Evolutionary conservation across 192 early-diverging fungal species (phyloP).

Genomic region (Mycoemilia scoparia): DNA sequence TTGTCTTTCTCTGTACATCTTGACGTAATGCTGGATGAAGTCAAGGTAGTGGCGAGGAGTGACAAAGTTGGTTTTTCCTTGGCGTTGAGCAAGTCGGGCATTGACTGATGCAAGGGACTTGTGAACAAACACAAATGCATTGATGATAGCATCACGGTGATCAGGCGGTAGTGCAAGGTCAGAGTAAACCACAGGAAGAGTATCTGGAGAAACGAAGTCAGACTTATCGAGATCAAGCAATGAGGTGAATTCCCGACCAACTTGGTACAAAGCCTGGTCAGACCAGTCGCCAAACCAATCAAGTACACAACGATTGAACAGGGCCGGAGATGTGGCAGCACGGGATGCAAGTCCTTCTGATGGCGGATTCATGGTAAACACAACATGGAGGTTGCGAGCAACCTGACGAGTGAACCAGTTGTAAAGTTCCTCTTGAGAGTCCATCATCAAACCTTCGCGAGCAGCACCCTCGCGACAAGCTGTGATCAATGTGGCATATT

Average conservation of each 20-base stretch:
- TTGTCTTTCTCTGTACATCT: slow-evolving; percentile 78
- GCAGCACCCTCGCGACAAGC: slow-evolving; percentile 86
- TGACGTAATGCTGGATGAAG: slow-evolving; percentile 85
- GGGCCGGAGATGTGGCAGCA: slow-evolving; percentile 92
- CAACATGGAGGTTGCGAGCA: slow-evolving; percentile 90
- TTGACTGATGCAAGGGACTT: slow-evolving; percentile 78
- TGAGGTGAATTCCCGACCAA: slow-evolving; percentile 88
- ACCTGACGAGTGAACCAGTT: slow-evolving; percentile 97
- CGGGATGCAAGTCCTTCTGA: slow-evolving; percentile 75
- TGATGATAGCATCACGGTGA: slow-evolving; percentile 71
- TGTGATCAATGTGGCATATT: slow-evolving; percentile 84
- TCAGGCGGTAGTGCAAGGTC: slow-evolving; percentile 47
- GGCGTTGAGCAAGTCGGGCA: slow-evolving; percentile 57
- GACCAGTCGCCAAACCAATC: slow-evolving; percentile 99
- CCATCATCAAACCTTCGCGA: slow-evolving; percentile 81
- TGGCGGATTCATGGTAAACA: slow-evolving; percentile 99
- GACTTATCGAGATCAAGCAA: slow-evolving; percentile 70
- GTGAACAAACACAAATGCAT: slow-evolving; percentile 87
- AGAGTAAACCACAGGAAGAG: slow-evolving; percentile 59
- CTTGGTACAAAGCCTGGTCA: slow-evolving; percentile 94
- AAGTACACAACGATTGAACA: slow-evolving; percentile 99
- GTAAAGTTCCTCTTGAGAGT: slow-evolving; percentile 88
- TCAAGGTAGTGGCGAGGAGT: slow-evolving; percentile 98
- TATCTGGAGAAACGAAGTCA: slow-evolving; percentile 42
- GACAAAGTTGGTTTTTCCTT: slow-evolving; percentile 66